These are phyloP conservation scores for Phytomonas sp. DNA, from an alignment of 208 protist species.

Conservation along the genomic window DNA sequence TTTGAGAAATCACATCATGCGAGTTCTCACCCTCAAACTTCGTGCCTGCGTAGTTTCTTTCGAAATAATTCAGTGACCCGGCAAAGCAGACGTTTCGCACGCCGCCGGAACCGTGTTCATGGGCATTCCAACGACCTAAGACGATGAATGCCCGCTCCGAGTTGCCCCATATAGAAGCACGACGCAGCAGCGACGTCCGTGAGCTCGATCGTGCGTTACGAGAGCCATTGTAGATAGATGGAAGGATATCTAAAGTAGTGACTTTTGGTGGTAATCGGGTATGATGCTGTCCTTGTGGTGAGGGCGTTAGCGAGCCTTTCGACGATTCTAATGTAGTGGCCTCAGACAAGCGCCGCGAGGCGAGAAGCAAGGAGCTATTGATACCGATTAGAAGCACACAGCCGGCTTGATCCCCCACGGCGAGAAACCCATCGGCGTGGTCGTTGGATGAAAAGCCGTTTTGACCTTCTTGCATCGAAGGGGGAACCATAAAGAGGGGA, in stretches of 20 bases:
- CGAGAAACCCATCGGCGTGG: conserved; percentile 17
- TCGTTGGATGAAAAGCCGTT: background rate
- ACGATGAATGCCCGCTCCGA: conserved; percentile 25
- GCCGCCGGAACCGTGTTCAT: conserved; percentile 20
- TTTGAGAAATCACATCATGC: too few species aligned
- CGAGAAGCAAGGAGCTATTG: conserved; percentile 16
- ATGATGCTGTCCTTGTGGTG: background rate
- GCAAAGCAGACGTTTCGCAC: conserved; percentile 29
- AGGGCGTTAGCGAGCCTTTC: background rate
- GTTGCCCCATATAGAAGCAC: background rate
- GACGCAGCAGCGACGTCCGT: background rate
- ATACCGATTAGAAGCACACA: conserved; percentile 54
- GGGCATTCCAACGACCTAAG: conserved; percentile 68
- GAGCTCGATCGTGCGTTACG: background rate
- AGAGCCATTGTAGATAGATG: background rate
- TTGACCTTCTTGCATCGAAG: background rate
- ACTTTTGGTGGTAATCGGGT: too few species aligned
- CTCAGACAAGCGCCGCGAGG: conserved; percentile 1
- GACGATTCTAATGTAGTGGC: background rate
- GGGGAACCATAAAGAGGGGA: background rate
- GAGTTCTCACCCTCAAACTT: too few species aligned
- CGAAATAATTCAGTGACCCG: background rate
- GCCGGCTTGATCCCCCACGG: conserved; percentile 38
- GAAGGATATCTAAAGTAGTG: background rate
- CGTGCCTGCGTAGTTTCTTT: too few species aligned